Evolutionary conservation across 805 yeast genomes (phyloP).

Genomic region (Ascoidea asiatica): DNA sequence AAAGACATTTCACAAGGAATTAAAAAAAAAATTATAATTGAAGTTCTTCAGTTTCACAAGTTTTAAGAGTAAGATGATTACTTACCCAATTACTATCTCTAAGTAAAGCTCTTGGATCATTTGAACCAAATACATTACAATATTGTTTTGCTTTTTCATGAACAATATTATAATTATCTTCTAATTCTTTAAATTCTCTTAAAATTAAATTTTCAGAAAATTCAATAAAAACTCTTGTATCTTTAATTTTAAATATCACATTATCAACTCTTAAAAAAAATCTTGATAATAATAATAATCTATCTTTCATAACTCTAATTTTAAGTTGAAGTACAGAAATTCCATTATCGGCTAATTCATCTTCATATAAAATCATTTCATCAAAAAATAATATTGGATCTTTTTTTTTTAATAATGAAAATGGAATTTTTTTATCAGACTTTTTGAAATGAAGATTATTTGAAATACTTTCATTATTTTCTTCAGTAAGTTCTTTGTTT

Average conservation of each 20-base stretch:
- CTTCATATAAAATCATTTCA: constrained; percentile 82
- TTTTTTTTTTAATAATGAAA: constrained; percentile 51
- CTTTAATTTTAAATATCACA: constrained; percentile 72
- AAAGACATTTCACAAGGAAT: neutral
- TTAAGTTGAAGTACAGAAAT: constrained; percentile 65
- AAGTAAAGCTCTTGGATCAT: constrained; percentile 51
- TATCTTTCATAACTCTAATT: constrained; percentile 77
- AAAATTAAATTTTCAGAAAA: constrained; percentile 49
- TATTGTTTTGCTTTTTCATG: constrained; percentile 16
- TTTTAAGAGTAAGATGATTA: constrained; percentile 36
- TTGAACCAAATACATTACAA: constrained; percentile 1
- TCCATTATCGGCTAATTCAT: constrained; percentile 95
- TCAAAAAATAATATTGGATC: constrained; percentile 86
- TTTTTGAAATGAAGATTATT: constrained; percentile 12
- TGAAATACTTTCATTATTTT: constrained; percentile 7
- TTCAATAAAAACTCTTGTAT: constrained; percentile 75
- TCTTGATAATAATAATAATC: constrained; percentile 61
- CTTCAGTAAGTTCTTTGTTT: too few relatives aligned
- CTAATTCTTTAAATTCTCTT: constrained; percentile 67
- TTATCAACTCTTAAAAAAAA: constrained; percentile 83
- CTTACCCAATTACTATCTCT: constrained; percentile 86
- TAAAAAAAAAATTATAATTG: constrained; percentile 10
- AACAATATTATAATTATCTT: constrained; percentile 37
- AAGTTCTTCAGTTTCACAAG: constrained; percentile 20
- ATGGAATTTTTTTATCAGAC: constrained; percentile 39